Percentiles rank a stretch among this genome's conserved stretches.
Conservation (phyloP, 345 rosid species). For the Ricinus communis region DNA sequence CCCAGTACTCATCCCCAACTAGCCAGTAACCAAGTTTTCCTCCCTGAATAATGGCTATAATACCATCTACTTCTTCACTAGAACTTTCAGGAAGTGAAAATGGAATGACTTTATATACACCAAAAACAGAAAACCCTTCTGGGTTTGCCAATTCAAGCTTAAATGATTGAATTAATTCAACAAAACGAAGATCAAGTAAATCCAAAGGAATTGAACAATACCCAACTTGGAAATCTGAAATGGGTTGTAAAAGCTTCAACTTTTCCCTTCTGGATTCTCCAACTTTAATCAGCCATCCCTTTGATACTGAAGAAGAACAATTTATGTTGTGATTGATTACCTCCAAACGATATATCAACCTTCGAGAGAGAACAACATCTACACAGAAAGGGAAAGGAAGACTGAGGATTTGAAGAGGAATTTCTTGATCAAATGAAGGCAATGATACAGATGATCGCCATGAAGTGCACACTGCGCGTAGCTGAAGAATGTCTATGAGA, state of each 20-base stretch:
- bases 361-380: background rate
- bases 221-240: slow-evolving; percentile 8
- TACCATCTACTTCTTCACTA: background rate
- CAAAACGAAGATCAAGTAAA: slow-evolving; percentile 8
- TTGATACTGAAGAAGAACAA: background rate
- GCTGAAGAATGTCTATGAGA: slow-evolving; percentile 7
- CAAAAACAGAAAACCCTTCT: slow-evolving; percentile 9
- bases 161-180: slow-evolving; percentile 1
- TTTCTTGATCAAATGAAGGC: background rate
- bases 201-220: background rate
- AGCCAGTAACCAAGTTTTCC: slow-evolving; percentile 22
- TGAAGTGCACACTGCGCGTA: slow-evolving; percentile 16
- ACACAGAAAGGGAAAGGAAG: slow-evolving; percentile 1
- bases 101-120: slow-evolving; percentile 15
- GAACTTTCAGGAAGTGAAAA: slow-evolving; percentile 1
- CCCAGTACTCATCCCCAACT: slow-evolving; percentile 17
- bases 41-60: slow-evolving; percentile 14
- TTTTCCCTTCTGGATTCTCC: slow-evolving; percentile 10
- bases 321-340: background rate
- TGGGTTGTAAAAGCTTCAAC: slow-evolving; percentile 14
- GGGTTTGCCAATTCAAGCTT: background rate
- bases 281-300: slow-evolving; percentile 19
- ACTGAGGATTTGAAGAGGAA: background rate
- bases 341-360: slow-evolving; percentile 10
- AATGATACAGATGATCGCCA: slow-evolving; percentile 8